Evolutionary conservation across 2,329 filamentous ascomycete genomes (phyloP), one percentile per base, ranked within the genome.

Genomic region (Paraphaeosphaeria minitans): DNA sequence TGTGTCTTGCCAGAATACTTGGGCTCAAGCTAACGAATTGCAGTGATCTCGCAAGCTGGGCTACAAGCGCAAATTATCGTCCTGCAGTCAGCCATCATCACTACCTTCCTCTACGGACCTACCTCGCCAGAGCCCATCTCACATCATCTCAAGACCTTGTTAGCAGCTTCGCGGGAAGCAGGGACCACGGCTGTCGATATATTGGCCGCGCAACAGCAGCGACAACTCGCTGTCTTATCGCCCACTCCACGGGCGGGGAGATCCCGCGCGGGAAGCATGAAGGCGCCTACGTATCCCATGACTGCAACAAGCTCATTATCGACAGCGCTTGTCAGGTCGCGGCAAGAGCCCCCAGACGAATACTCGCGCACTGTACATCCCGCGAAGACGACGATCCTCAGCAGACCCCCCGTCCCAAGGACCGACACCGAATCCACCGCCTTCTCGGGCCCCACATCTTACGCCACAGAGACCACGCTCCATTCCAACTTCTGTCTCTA

Each of bases 31-130:
- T 59, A 22, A 57, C 21, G 27, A 13, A 47, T 50, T 42, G 13
- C 39, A 76, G 74, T 72, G 8, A 57, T 69, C 33, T 67, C 73
- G 16, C 70, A 75, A 53, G 67, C 68, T 12, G 71, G 63, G 4
- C 65, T 76, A 12, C 74, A 76, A 51, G 69, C 70, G 4, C 70
- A 75, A 41, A 74, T 76, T 43, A 76, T 76, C n/a, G 65, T 62
- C 9, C 66, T 76, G 1, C 74, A 76, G 55, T 69, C 65, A 12
- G 65, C 69, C 1, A 55, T 76, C 14, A 66, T 76, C 10, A 70
- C 64, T 0, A 75, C 69, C 1, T 74, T 75, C 54, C 62, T 76
- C 2, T 76, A 76, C 53, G 74, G 74, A 7, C 74, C 74, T 21
- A 70, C 70, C 10, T 75, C 72, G 10, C 56, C 62, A 5, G 67